Conservation (phyloP, 352 stramenopile species). For the Pythium biforme region DNA sequence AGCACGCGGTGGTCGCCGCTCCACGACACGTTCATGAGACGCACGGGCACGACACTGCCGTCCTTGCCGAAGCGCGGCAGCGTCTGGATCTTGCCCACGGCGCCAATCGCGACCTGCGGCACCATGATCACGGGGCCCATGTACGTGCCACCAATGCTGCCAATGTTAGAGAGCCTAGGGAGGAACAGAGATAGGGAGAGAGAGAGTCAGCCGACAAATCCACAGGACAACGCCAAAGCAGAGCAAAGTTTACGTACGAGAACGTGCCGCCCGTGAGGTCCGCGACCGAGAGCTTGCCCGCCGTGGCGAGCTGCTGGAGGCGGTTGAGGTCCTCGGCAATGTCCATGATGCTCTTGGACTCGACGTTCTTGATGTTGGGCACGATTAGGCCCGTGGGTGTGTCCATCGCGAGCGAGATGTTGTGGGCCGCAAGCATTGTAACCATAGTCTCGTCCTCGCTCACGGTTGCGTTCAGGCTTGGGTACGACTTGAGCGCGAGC, state of each 20-base stretch:
- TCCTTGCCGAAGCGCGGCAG: constrained; percentile 93
- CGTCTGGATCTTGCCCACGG: constrained; percentile 95
- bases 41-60: constrained; percentile 78
- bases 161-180: constrained; percentile 90
- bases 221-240: no score
- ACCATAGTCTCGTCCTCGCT: constrained; percentile 84
- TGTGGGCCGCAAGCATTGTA: constrained; percentile 90
- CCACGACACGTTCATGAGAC: constrained; percentile 97
- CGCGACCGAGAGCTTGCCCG: constrained; percentile 69
- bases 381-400: constrained; percentile 95
- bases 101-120: constrained; percentile 97
- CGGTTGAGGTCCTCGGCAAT: constrained; percentile 85
- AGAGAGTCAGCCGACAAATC: no score
- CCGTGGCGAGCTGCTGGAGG: constrained; percentile 84
- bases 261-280: constrained; percentile 94
- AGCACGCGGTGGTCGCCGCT: constrained; percentile 97
- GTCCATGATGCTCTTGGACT: constrained; percentile 84
- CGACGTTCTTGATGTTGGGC: constrained; percentile 94
- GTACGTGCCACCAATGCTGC: constrained; percentile 97
- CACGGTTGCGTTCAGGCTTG: constrained; percentile 92
- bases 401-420: constrained; percentile 99
- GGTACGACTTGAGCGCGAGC: constrained; percentile 93
- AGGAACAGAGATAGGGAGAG: no score
- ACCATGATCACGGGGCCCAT: constrained; percentile 95
- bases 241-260: constrained; percentile 68